These are phyloP conservation scores for Leptographium galeiforme DNA, from an alignment of 2,329 filamentous ascomycete genomes.

Conservation along the genomic window DNA sequence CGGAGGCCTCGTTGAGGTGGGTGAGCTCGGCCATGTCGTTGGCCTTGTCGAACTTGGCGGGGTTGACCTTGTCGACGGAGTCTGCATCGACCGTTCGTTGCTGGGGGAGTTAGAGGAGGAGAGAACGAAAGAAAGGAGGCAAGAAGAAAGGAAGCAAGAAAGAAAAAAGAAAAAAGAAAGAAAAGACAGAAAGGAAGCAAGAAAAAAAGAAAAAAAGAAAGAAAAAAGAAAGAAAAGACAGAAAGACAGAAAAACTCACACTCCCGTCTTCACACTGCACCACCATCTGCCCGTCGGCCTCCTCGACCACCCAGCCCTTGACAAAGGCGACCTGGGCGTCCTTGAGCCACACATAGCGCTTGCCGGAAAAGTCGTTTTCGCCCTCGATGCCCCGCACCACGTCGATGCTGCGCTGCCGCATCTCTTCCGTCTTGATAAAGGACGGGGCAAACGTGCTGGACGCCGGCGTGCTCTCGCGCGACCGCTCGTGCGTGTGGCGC, in stretches of 20 bases:
- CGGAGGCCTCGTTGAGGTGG: conserved; percentile 92
- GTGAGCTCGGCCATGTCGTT: conserved; percentile 99
- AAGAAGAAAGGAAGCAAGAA: background rate
- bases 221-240: no score
- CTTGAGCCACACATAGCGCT: conserved; percentile 94
- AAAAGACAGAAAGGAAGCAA: no score
- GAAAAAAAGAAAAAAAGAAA: no score
- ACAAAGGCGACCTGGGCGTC: conserved; percentile 81
- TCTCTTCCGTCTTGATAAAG: conserved; percentile 83
- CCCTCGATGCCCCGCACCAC: conserved; percentile 69
- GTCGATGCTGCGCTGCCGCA: conserved; percentile 38
- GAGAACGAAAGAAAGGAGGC: background rate
- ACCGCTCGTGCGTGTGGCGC: conserved; percentile 40
- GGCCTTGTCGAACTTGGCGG: conserved; percentile 97
- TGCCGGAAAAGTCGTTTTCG: conserved; percentile 97
- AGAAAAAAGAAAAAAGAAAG: no score
- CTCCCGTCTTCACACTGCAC: conserved; percentile 91
- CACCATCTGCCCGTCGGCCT: conserved; percentile 56
- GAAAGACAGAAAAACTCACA: conserved; percentile 37
- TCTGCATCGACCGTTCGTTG: conserved; percentile 80
- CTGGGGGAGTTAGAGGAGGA: conserved; percentile 27
- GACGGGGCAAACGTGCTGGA: conserved; percentile 87
- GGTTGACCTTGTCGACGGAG: conserved; percentile 95
- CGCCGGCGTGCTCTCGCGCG: conserved; percentile 47
- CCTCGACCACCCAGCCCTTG: conserved; percentile 82